Base-by-base conservation (phyloP, 257 asterid genomes). In the Forsythia viridissima region DNA sequence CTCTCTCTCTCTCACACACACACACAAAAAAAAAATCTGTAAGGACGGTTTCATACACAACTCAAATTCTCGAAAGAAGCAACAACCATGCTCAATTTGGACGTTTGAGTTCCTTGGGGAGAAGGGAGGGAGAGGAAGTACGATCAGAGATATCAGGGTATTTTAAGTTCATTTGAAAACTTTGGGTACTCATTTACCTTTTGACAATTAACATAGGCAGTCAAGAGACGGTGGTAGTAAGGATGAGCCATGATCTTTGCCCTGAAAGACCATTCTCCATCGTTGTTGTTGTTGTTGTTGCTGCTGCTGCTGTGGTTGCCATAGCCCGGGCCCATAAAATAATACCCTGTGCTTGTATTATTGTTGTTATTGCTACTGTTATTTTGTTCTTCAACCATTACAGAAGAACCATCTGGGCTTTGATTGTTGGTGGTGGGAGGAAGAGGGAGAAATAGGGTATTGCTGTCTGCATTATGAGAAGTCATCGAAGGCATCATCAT, bases 221-320 rank as follows among this genome's bases (percentile, higher is more conserved):
- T 84, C 83, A 95, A 74, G 75, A 95, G 98, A 34, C 98, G 94
- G 24, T 85, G 89, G 89, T 93, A 95, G 84, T 86, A 92, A 67
- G 99, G 99, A 83, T 95, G 99, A 70, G 96, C 86, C 92, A 95
- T 87, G 85, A 95, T 95, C 84, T 93, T 95, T 0, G 97, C 90
- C 91, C 87, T 93, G 10, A 86, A 80, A n/a, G 93, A 75, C 79
- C 85, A 80, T 71, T 74, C 65, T 11, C 73, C 87, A 9, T 39
- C 72, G 37, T 78, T 81, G 61, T 77, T 79, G 48, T 16, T 77
- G 55, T 72, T 79, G 2, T 16, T 67, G 59, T 0, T 51, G 20
- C 0, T 67, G 59, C 1, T 51, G 20, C 0, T 67, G 34, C 34
- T 30, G 34, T 30, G 34, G 59, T 1, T 51, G 20, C 3, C 13